Evolutionary conservation across 2,329 filamentous ascomycete species (phyloP), one percentile per base, ranked within the genome.

Genomic region (Xenosphaeropsis pyriputrescens): DNA sequence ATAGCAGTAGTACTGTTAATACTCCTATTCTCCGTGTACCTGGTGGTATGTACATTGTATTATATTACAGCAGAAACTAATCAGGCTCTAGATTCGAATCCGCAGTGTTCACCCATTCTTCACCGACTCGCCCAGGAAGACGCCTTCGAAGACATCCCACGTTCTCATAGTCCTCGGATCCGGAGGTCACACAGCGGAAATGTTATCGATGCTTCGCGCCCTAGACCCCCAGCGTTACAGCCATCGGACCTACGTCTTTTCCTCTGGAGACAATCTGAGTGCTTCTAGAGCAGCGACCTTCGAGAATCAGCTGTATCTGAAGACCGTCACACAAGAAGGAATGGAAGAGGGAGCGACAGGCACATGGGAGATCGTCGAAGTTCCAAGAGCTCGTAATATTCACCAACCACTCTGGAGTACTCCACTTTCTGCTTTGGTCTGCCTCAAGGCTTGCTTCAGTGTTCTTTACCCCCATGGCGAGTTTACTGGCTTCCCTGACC

Each of bases 171-270:
- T 96, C 18, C 79, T 96, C 17, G 91, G 91, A 37, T 93, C 84
- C 2, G 91, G 91, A 22, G 91, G 91, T 1, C 91, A 98, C 60
- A 95, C 91, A 1, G 79, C 85, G 35, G 91, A 98, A 59, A 93
- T 98, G 82, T 68, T 94, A 44, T 76, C 80, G 51, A 82, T 95
- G 64, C 73, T 98, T 48, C 63, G 66, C 47, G 71, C 69, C 46
- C 72, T 70, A 51, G 65, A 63, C 41, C 59, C 60, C 30, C 66
- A 64, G 45, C 33, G 55, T 38, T 54, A 58, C 51, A 60, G 78
- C 60, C 78, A 83, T 49, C 73, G 91, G 18, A 89, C 85, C 18
- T 98, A 93, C 57, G 46, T 56, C 13, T 68, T 93, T 39, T 82
- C 79, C 45, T 75, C 72, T 1, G 86, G 82, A 1, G 91, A 98